Conservation (phyloP, 306 rosid genomes). For the Castanea sativa region DNA sequence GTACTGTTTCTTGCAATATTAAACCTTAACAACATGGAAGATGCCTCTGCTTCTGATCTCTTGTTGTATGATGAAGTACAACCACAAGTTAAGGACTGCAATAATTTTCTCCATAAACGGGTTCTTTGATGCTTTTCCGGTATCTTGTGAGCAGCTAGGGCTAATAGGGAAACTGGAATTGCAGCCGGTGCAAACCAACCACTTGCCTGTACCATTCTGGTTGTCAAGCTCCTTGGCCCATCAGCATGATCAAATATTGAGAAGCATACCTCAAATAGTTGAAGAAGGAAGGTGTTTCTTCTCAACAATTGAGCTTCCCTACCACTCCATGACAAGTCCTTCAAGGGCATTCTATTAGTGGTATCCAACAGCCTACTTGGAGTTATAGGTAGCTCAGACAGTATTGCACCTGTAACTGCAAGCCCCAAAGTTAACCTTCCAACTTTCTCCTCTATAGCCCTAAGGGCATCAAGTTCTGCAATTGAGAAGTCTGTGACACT, state of each 20-base stretch:
- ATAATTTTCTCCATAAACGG: conserved; percentile 49
- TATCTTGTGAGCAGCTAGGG: conserved; percentile 66
- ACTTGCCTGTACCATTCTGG: conserved; percentile 79
- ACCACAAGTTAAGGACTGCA: conserved; percentile 57
- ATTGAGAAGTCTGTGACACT: conserved; percentile 57
- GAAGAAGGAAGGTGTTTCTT: conserved; percentile 64
- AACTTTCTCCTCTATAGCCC: conserved; percentile 74
- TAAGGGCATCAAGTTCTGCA: conserved; percentile 68
- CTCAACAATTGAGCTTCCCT: conserved; percentile 50
- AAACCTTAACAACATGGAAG: conserved; percentile 78
- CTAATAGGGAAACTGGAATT: conserved; percentile 58
- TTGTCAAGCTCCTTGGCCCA: conserved; percentile 83
- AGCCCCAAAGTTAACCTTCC: conserved; percentile 76
- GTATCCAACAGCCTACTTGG: conserved; percentile 79
- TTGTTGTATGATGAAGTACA: conserved; percentile 52
- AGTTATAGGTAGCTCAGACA: conserved; percentile 79
- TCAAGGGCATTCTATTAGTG: conserved; percentile 76
- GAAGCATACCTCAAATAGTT: conserved; percentile 85
- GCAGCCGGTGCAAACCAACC: conserved; percentile 86
- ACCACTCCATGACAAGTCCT: conserved; percentile 68
- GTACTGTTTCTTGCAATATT: conserved; percentile 64
- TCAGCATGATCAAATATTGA: conserved; percentile 90
- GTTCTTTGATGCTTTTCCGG: conserved; percentile 52
- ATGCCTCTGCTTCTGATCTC: conserved; percentile 75
- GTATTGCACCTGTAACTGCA: conserved; percentile 67